A percentile compares a stretch with the other conserved stretches of the same genome.
These are phyloP conservation scores for Lumnitzera littorea DNA, from an alignment of 345 rosid genomes.

Conservation along the genomic window DNA sequence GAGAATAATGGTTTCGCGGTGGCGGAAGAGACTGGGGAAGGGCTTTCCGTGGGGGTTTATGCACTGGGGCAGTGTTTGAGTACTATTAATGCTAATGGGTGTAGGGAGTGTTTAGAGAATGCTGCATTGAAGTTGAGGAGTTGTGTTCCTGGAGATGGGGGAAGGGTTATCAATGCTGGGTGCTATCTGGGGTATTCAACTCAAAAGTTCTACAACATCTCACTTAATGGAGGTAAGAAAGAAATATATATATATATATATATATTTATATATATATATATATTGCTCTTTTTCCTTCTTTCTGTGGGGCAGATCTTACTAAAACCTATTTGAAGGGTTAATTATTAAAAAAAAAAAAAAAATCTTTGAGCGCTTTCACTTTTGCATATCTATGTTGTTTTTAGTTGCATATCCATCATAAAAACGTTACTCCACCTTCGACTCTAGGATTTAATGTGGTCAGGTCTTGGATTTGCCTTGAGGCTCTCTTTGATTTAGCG, in stretches of 20 bases:
- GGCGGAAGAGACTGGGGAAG: not conserved
- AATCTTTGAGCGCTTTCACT: not conserved
- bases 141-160: conserved; percentile 18
- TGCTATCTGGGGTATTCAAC: conserved; percentile 25
- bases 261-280: too few species aligned
- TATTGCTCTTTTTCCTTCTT: not conserved
- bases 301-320: too few species aligned
- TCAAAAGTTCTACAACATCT: conserved; percentile 2
- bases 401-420: too few species aligned
- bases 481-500: too few species aligned
- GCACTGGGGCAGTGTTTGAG: conserved; percentile 20
- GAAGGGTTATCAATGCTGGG: conserved; percentile 22
- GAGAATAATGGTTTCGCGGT: conserved; percentile 1
- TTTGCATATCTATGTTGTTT: too few species aligned
- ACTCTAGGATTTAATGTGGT: too few species aligned
- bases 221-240: conserved; percentile 6
- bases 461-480: too few species aligned
- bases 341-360: too few species aligned
- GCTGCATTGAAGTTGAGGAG: conserved; percentile 7
- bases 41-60: conserved; percentile 6
- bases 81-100: conserved; percentile 11
- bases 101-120: conserved; percentile 18
- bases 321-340: too few species aligned
- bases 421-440: too few species aligned
- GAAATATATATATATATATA: not conserved